Evolutionary conservation across 768 basidiomycete genomes (phyloP).

Genomic region (Kwoniella newhampshirensis): DNA sequence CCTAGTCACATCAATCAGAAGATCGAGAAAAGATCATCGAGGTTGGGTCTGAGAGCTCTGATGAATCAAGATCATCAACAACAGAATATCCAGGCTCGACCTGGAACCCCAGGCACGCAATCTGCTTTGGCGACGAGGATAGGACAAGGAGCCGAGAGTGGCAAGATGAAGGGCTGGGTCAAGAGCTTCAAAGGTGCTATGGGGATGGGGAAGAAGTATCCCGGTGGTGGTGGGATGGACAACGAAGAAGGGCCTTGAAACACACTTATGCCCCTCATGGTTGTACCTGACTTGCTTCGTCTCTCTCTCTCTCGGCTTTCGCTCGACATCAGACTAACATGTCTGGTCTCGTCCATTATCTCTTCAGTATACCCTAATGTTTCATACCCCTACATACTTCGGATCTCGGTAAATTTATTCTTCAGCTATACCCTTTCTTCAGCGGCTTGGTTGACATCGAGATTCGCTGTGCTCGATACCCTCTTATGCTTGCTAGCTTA

Average conservation of each 20-base stretch:
- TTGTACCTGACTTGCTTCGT: not conserved
- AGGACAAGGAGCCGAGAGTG: not conserved
- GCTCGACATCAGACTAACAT: no score
- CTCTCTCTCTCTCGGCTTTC: not conserved
- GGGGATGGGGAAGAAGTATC: constrained; percentile 25
- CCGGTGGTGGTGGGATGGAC: no score
- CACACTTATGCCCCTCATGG: not conserved
- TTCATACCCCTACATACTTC: not conserved
- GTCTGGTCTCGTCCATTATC: no score
- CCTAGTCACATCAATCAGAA: not conserved
- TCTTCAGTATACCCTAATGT: no score
- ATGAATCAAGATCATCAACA: not conserved
- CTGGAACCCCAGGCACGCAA: constrained; percentile 22
- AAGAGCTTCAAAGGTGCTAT: constrained; percentile 25
- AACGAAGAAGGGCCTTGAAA: constrained; percentile 19
- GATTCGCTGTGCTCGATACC: no score
- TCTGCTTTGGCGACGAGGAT: constrained; percentile 13
- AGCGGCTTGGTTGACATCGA: no score
- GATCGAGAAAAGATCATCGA: constrained; percentile 24
- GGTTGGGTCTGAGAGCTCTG: constrained; percentile 5
- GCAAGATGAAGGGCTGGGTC: constrained; percentile 18
- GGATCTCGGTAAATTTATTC: not conserved
- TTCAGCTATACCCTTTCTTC: no score
- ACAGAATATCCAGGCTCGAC: constrained; percentile 9
- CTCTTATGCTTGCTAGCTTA: no score